A percentile compares a stretch with the other conserved stretches of the same genome.
phyloP scores from a whole-genome alignment of 1,139 yeast genomes.

The Yamadazyma buinensis region DNA sequence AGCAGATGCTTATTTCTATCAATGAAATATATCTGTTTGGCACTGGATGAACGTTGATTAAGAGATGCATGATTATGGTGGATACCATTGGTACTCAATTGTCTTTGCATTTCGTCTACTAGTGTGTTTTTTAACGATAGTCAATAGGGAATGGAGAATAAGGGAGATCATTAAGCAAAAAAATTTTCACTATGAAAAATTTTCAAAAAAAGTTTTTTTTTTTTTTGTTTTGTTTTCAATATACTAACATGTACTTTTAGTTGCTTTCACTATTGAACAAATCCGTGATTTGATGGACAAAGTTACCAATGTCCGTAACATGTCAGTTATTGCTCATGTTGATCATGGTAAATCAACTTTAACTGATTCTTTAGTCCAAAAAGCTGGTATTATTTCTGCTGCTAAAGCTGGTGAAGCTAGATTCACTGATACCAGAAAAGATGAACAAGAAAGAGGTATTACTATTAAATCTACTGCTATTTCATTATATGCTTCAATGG shows the following conservation, averaged over 20 bases:
- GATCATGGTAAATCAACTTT: constrained; percentile 99
- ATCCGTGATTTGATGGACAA: constrained; percentile 99
- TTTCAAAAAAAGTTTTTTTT: no score
- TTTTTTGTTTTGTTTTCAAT: no score
- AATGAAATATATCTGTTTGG: no score
- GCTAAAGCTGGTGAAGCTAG: constrained; percentile 99
- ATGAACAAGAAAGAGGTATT: constrained; percentile 99
- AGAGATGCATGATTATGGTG: no score
- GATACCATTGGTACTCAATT: no score
- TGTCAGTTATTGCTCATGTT: constrained; percentile 99
- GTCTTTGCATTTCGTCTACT: no score
- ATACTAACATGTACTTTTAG: constrained; percentile 28
- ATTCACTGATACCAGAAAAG: constrained; percentile 99
- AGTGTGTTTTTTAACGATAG: no score
- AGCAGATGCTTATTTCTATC: no score
- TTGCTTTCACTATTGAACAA: constrained; percentile 82
- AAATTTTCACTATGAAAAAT: constrained; percentile 18
- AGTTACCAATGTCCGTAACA: constrained; percentile 99
- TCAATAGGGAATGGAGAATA: neutral
- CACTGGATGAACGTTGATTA: no score
- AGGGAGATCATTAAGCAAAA: constrained; percentile 7
- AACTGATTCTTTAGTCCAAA: constrained; percentile 98
- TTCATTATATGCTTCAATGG: constrained; percentile 88
- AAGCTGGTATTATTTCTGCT: constrained; percentile 99
- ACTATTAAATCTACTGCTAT: constrained; percentile 99